These are phyloP conservation scores for Meredithiella fracta DNA, from an alignment of 2,329 filamentous ascomycete species.

Conservation along the genomic window DNA sequence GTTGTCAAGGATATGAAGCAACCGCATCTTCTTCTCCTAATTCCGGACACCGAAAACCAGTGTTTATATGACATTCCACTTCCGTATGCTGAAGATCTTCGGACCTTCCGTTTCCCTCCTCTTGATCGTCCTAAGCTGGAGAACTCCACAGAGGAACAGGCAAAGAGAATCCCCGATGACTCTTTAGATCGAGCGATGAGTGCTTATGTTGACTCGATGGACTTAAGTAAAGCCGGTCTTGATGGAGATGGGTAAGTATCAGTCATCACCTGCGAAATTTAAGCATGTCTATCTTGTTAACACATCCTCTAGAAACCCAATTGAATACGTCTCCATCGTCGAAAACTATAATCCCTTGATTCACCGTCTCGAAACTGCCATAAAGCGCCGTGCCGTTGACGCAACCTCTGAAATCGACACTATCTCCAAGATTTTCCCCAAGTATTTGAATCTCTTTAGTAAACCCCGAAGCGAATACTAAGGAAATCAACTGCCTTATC, in stretches of 20 bases:
- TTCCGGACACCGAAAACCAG: constrained; percentile 65
- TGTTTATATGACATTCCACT: constrained; percentile 79
- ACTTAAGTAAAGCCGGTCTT: constrained; percentile 52
- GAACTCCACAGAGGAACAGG: constrained; percentile 48
- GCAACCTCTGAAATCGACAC: constrained; percentile 47
- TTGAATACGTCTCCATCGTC: constrained; percentile 61
- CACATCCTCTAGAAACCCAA: constrained; percentile 22
- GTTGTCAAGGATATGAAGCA: constrained; percentile 72
- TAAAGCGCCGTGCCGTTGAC: constrained; percentile 66
- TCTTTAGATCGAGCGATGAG: constrained; percentile 69
- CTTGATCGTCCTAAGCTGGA: constrained; percentile 41
- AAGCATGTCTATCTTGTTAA: not conserved
- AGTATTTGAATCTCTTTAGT: constrained; percentile 56
- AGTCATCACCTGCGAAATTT: not conserved
- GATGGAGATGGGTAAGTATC: constrained; percentile 57
- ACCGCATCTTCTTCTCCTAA: constrained; percentile 60
- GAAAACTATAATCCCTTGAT: constrained; percentile 71
- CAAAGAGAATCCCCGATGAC: constrained; percentile 66
- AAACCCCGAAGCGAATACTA: constrained; percentile 44
- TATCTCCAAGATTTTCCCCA: constrained; percentile 46
- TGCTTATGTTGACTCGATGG: constrained; percentile 86
- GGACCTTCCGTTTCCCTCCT: constrained; percentile 80
- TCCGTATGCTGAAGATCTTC: constrained; percentile 83
- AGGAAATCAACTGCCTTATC: constrained; percentile 47
- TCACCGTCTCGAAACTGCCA: constrained; percentile 77